Evolutionary conservation across 2,329 filamentous ascomycete genomes (phyloP), one percentile per base, ranked within the genome.

Genomic region (Blastomyces gilchristii): DNA sequence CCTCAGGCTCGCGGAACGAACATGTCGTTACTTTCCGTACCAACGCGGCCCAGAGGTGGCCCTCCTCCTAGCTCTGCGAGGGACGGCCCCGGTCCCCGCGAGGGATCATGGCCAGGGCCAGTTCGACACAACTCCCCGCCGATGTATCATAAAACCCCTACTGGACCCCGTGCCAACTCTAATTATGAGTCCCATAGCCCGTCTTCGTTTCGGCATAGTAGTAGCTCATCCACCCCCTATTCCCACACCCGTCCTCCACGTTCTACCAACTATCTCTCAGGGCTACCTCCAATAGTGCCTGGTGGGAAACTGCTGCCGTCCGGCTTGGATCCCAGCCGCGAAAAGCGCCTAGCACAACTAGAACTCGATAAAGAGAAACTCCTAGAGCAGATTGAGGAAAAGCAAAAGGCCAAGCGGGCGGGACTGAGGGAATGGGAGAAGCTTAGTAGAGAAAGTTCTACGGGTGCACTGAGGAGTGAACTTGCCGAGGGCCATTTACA

Each of bases 401-500:
- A 74, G 61, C 78, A 81, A 63, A 72, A 68, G 60, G 63, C 69
- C 12, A 80, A 80, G 67, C 72, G 78, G 57, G 69, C 70, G 18
- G 74, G 71, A 0, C 63, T 81, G 60, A 74, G 73, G 61, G 79
- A 81, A 45, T 81, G 79, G 79, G 77, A 80, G 60, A 76, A 72
- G 60, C 65, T 79, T 54, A 76, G 80, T 64, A 71, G 78, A 41
- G 79, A 81, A 68, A 79, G 74, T 63, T 75, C 76, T 37, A 77
- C 78, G 25, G 78, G 77, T 50, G 74, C 75, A 2, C 66, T 67
- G 54, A 79, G 76, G 66, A 80, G 77, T 65, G 79, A 81, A 62
- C 68, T 81, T 60, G 79, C 79, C 2, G 79, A 81, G 65, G 72
- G 75, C 1, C 77, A 80, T 69, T 66, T 81, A 65, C 77, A 80